Base-by-base conservation (phyloP, 83 land plant genomes). In the Thuja plicata region DNA sequence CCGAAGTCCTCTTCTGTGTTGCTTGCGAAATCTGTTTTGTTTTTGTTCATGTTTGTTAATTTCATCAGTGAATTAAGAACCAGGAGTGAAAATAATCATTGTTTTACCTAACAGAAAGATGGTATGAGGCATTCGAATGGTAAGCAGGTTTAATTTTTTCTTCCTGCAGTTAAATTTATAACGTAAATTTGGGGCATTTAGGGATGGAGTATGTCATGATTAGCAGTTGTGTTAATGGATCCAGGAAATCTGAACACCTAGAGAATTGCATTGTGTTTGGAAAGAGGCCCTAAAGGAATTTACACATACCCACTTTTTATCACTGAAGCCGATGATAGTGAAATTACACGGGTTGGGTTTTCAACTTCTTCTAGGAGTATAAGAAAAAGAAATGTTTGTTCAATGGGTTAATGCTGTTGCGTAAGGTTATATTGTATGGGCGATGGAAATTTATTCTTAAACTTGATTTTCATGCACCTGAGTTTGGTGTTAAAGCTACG, bases 151-250 rank as follows among this genome's bases (percentile, higher is more conserved):
- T 57, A 19, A 17, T 60, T 60, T 60, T 60, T 17, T 60, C 8
- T 60, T 60, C 70, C 70, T 73, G 77, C 13, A 32, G 11, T 73
- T 73, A 19, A 60, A 60, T 19, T 60, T 60, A 60, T 60, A 66
- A 34, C 1, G 40, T 34, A 13, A 76, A 34, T 76, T 76, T 32
- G 79, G 79, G 79, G 40, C 6, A 76, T 35, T 76, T 76, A 35
- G 79, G 79, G 40, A 76, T 34, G 38, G 38, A 76, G 19, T 16
- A 10, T 12, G 79, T 34, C 38, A 76, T 76, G 37, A 34, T 16
- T 2, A 76, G 79, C 30, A 8, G 73, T 40, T 35, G 79, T 76
- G 40, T 34, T 76, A 83, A 83, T 48, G 85, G 85, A 83, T 83
- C 55, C 55, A 48, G 57, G 85, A 54, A 83, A 43, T n/a, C 52